Base-by-base conservation (phyloP, 225 moss, liverwort and hornwort genomes). In the Takakia lepidozioides region DNA sequence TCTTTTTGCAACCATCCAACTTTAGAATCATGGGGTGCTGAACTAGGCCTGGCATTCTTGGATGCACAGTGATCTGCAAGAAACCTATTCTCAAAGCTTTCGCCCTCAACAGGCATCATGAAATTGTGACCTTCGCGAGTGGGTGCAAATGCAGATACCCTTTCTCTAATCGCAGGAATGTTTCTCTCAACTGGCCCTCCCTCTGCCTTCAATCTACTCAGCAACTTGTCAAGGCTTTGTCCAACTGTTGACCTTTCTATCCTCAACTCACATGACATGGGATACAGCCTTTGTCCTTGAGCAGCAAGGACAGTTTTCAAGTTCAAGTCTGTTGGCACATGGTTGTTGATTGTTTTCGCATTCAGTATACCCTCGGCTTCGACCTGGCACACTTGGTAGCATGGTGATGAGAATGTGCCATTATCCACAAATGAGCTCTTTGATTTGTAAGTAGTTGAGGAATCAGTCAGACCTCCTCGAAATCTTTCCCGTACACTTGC, bases 191-290 rank as follows among this genome's bases (percentile, higher is more conserved):
- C n/a, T n/a, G n/a, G n/a, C n/a, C 58, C 49, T 16, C 42, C 51
- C 52, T 78, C 73, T 3, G 51, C 46, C 38, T 64, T 60, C 46
- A 78, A 43, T 17, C 51, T 69, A 54, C 27, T 59, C 61, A 78
- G 43, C 23, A 69, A 58, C 8, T 8, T 40, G 55, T 78, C 73
- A 14, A 69, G 37, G 45, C 49, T 69, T 21, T 78, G 73, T 26
- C 63, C 63, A 4, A 70, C 27, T 2, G 57, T 70, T 3, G 49
- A 42, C 3, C 10, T n/a, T 25, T 51, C 46, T 28, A 52, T 58
- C 29, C 48, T 54, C 16, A 43, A 48, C 6, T 15, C 35, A 43
- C 49, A 54, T 45, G 53, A 27, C 4, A 64, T 61, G 54, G 69
- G 64, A 10, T 61, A 38, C 55, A 61, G 42, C 50, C 65, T 60